These are phyloP conservation scores for Rhizophagus sp. DNA, from an alignment of 192 early-diverging fungal species.

Conservation along the genomic window DNA sequence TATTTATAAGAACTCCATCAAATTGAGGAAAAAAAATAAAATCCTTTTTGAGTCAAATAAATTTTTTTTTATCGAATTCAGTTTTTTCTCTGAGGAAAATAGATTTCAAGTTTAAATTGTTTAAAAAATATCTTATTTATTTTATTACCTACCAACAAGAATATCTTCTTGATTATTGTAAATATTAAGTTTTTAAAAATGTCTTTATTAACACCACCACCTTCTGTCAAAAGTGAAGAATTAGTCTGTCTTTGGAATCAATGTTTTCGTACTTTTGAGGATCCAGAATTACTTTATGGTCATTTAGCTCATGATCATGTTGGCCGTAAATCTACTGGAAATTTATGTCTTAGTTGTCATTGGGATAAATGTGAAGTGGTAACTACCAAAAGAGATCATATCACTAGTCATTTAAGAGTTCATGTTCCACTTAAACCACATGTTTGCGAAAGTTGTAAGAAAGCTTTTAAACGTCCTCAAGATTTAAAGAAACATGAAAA, in stretches of 20 bases:
- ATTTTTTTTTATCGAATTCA: background rate
- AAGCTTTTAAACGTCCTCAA: conserved; percentile 93
- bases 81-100: background rate
- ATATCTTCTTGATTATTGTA: background rate
- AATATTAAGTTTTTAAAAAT: conserved; percentile 2
- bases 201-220: conserved; percentile 18
- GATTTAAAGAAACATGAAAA: conserved; percentile 94
- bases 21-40: background rate
- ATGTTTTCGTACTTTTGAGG: conserved; percentile 58
- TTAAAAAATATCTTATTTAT: background rate
- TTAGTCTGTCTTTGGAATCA: conserved; percentile 48
- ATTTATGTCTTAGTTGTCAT: conserved; percentile 84
- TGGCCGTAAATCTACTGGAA: conserved; percentile 84
- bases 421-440: conserved; percentile 93
- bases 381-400: conserved; percentile 90
- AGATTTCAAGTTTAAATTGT: background rate
- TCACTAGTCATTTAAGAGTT: conserved; percentile 94
- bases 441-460: conserved; percentile 73
- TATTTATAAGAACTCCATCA: background rate
- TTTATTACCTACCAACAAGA: background rate
- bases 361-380: conserved; percentile 81
- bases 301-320: conserved; percentile 91
- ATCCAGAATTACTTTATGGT: conserved; percentile 81
- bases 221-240: background rate
- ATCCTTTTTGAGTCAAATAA: background rate